Percentiles rank a stretch among this genome's conserved stretches.
These are phyloP conservation scores for Starmera dryadoides DNA, from an alignment of 805 yeast species.

Conservation along the genomic window DNA sequence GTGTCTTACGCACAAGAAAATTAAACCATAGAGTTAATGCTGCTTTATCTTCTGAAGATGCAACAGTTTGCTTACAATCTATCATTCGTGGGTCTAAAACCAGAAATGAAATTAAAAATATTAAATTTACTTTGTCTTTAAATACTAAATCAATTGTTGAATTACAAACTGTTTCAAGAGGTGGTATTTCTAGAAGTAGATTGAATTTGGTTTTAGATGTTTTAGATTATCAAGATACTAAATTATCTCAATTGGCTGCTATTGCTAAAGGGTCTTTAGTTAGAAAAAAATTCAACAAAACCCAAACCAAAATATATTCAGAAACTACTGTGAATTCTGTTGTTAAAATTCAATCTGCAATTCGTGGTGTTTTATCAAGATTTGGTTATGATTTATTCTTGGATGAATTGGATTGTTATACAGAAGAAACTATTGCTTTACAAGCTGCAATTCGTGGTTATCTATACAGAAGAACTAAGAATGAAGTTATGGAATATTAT, in stretches of 20 bases:
- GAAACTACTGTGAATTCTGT: slow-evolving; percentile 13
- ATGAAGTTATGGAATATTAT: slow-evolving; percentile 39
- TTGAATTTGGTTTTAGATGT: slow-evolving; percentile 17
- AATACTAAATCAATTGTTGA: slow-evolving; percentile 19
- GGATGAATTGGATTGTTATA: slow-evolving; percentile 44
- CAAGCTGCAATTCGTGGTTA: slow-evolving; percentile 53
- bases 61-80: slow-evolving; percentile 33
- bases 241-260: slow-evolving; percentile 28
- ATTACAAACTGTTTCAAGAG: slow-evolving; percentile 55
- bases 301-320: slow-evolving; percentile 1
- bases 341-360: slow-evolving; percentile 43
- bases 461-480: slow-evolving; percentile 28
- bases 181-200: slow-evolving; percentile 23
- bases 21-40: slow-evolving; percentile 12
- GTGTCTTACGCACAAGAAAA: slow-evolving; percentile 18
- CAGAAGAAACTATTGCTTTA: slow-evolving; percentile 31
- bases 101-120: slow-evolving; percentile 6
- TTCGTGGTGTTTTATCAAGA: slow-evolving; percentile 59
- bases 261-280: slow-evolving; percentile 32
- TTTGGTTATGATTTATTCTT: slow-evolving; percentile 45
- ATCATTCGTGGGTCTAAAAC: slow-evolving; percentile 20
- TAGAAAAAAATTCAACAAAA: slow-evolving; percentile 9
- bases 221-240: slow-evolving; percentile 18
- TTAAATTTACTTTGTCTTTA: background rate
- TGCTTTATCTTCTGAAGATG: slow-evolving; percentile 18